Conservation (phyloP, 2,329 filamentous ascomycete genomes). For the Aspergillus sojae region DNA sequence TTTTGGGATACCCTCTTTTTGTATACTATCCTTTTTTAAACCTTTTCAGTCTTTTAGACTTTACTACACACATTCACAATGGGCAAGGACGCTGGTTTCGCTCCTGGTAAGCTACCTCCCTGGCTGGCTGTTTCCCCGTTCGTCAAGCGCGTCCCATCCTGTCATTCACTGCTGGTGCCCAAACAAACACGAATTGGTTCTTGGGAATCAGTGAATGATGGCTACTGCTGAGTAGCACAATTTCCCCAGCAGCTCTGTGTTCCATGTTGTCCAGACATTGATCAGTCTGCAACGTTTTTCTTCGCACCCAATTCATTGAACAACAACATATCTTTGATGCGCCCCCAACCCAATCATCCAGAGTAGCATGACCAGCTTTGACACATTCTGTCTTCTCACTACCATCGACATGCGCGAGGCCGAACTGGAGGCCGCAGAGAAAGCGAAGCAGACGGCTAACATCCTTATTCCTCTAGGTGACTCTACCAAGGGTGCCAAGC, state of each 20-base stretch:
- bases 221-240: background rate
- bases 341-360: background rate
- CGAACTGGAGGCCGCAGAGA: slow-evolving; percentile 23
- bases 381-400: slow-evolving; percentile 26
- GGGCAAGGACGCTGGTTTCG: slow-evolving; percentile 50
- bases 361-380: slow-evolving; percentile 29
- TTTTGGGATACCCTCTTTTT: slow-evolving; percentile 19
- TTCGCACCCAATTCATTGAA: slow-evolving; percentile 7
- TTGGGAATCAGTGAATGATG: background rate
- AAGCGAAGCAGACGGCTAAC: slow-evolving; percentile 31
- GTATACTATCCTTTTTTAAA: slow-evolving; percentile 25
- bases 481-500: slow-evolving; percentile 92
- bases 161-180: slow-evolving; percentile 7
- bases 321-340: background rate
- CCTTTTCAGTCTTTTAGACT: slow-evolving; percentile 30
- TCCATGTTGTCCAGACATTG: background rate
- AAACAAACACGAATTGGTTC: background rate
- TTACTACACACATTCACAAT: slow-evolving; percentile 35
- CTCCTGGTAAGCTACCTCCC: slow-evolving; percentile 46
- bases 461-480: slow-evolving; percentile 65
- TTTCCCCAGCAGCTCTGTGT: background rate
- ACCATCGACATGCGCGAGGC: slow-evolving; percentile 28
- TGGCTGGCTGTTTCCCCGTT: slow-evolving; percentile 7
- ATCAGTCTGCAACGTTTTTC: background rate
- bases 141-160: background rate